phyloP scores from a whole-genome alignment of 768 basidiomycete species.

The Clavaria fumosa region DNA sequence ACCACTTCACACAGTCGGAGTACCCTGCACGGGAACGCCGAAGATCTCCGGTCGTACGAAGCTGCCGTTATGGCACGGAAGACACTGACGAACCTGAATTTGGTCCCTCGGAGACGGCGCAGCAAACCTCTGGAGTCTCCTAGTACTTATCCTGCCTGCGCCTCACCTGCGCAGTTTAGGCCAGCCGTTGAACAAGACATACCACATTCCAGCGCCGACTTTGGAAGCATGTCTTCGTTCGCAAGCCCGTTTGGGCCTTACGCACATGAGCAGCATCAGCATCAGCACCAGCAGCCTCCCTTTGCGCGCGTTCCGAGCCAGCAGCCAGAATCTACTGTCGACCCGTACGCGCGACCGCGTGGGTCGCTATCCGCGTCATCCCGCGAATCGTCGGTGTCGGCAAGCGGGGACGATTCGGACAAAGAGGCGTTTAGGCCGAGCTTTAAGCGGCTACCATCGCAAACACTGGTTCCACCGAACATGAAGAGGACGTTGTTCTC shows the following conservation, averaged over 20 bases:
- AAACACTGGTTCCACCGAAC: slow-evolving; percentile 48
- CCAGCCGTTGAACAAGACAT: not conserved
- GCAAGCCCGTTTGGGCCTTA: slow-evolving; percentile 29
- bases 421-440: slow-evolving; percentile 29
- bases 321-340: slow-evolving; percentile 1
- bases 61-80: slow-evolving; percentile 60
- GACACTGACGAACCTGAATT: slow-evolving; percentile 40
- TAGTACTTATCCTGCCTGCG: slow-evolving; percentile 3
- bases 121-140: slow-evolving; percentile 9
- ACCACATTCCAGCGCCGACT: no score
- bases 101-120: slow-evolving; percentile 28
- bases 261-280: no score
- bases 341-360: slow-evolving; percentile 2
- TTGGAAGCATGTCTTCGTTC: no score
- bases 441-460: slow-evolving; percentile 61
- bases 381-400: slow-evolving; percentile 19
- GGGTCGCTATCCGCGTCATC: slow-evolving; percentile 11
- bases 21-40: slow-evolving; percentile 30
- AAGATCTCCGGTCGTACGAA: slow-evolving; percentile 59
- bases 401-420: slow-evolving; percentile 17
- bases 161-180: not conserved
- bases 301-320: not conserved
- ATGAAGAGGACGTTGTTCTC: slow-evolving; percentile 37
- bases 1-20: slow-evolving; percentile 24
- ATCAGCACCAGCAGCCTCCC: no score